A percentile compares a stretch with the other conserved stretches of the same genome.
Conservation (phyloP, 139 green algal genomes). For the Volvox reticuliferus region DNA sequence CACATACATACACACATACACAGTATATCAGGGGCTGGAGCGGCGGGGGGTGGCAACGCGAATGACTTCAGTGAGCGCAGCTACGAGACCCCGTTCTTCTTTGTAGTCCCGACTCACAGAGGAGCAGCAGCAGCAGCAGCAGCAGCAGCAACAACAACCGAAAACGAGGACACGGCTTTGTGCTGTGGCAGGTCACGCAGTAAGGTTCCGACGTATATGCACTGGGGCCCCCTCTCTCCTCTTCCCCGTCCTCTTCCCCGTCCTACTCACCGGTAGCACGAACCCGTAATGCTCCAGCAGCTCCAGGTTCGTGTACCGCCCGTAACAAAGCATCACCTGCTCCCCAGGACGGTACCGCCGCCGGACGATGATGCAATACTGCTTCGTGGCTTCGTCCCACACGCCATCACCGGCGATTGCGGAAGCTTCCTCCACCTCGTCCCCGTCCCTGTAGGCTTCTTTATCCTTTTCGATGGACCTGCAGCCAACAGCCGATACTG, state of each 20-base stretch:
- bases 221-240: too few relatives aligned
- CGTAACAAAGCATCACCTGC: slow-evolving; percentile 92
- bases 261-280: slow-evolving; percentile 57
- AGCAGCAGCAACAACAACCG: too few relatives aligned
- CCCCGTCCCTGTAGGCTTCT: background rate
- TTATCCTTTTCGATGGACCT: background rate
- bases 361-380: slow-evolving; percentile 33
- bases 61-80: too few relatives aligned
- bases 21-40: too few relatives aligned
- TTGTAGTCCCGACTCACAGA: too few relatives aligned
- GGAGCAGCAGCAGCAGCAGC: background rate
- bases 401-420: slow-evolving; percentile 29
- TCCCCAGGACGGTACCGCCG: slow-evolving; percentile 49
- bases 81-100: too few relatives aligned
- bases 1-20: too few relatives aligned
- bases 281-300: slow-evolving; percentile 93
- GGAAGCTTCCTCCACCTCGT: background rate
- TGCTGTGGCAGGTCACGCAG: too few relatives aligned
- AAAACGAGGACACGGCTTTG: too few relatives aligned
- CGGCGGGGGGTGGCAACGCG: too few relatives aligned
- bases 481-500: background rate
- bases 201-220: too few relatives aligned
- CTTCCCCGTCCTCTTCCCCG: too few relatives aligned
- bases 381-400: slow-evolving; percentile 23
- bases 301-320: slow-evolving; percentile 89